Evolutionary conservation across 768 basidiomycete species (phyloP).

Genomic region (Panus rudis): DNA sequence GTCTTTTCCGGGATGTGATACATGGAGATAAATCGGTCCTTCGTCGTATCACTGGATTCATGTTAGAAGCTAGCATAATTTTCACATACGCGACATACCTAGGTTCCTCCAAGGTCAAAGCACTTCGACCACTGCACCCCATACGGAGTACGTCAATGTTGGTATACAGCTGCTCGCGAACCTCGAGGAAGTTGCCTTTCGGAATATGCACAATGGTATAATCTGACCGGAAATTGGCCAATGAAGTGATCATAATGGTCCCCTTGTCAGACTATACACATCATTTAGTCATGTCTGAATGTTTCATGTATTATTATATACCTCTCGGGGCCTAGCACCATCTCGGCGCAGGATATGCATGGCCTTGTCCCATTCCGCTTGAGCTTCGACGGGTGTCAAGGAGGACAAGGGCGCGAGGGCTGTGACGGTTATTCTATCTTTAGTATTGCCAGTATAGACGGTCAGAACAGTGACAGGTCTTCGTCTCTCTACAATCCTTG

Average conservation of each 20-base stretch:
- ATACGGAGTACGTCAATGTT: conserved; percentile 83
- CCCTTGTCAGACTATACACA: conserved; percentile 52
- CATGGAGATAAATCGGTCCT: conserved; percentile 69
- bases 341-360: conserved; percentile 57
- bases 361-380: conserved; percentile 53
- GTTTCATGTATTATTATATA: conserved; percentile 20
- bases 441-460: conserved; percentile 72
- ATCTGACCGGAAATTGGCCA: conserved; percentile 84
- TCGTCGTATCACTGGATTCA: conserved; percentile 58
- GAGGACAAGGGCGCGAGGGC: conserved; percentile 41
- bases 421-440: conserved; percentile 60
- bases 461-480: conserved; percentile 53
- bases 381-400: conserved; percentile 37
- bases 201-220: conserved; percentile 80
- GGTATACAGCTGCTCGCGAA: conserved; percentile 62
- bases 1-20: conserved; percentile 51
- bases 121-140: conserved; percentile 74
- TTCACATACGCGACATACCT: conserved; percentile 46
- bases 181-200: conserved; percentile 55
- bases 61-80: conserved; percentile 5
- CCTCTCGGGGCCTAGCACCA: conserved; percentile 69
- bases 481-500: conserved; percentile 62
- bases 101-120: conserved; percentile 72
- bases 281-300: neutral
- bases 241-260: conserved; percentile 71